Percentiles rank a stretch among this genome's conserved stretches.
Evolutionary conservation across 192 early-diverging fungal genomes (phyloP).

Genomic region (Mortierella claussenii): DNA sequence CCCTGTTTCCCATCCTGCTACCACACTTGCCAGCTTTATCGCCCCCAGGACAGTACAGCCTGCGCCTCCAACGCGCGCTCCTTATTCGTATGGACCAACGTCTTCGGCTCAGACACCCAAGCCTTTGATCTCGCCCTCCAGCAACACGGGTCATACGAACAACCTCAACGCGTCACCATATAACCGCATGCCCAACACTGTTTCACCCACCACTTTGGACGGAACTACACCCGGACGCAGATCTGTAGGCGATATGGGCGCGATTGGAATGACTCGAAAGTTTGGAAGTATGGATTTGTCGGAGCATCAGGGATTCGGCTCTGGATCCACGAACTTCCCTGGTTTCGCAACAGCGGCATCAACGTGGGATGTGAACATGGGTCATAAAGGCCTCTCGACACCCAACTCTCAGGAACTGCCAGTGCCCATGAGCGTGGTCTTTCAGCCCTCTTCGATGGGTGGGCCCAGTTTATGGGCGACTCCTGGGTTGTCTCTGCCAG

Average conservation of each 20-base stretch:
- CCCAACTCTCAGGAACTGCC: slow-evolving; percentile 24
- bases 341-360: slow-evolving; percentile 22
- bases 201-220: slow-evolving; percentile 15
- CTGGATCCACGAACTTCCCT: slow-evolving; percentile 20
- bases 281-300: slow-evolving; percentile 37
- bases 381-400: slow-evolving; percentile 2
- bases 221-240: slow-evolving; percentile 3
- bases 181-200: background rate
- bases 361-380: slow-evolving; percentile 35
- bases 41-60: slow-evolving; percentile 34
- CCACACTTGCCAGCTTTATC: slow-evolving; percentile 40
- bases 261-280: slow-evolving; percentile 15
- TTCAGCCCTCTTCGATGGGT: slow-evolving; percentile 21
- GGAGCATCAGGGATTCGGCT: slow-evolving; percentile 16
- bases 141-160: slow-evolving; percentile 6
- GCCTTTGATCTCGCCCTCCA: slow-evolving; percentile 11
- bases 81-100: slow-evolving; percentile 42
- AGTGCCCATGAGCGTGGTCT: slow-evolving; percentile 22
- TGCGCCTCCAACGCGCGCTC: slow-evolving; percentile 24
- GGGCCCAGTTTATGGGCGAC: slow-evolving; percentile 36
- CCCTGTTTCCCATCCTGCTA: slow-evolving; percentile 23
- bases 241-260: slow-evolving; percentile 10
- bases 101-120: slow-evolving; percentile 7
- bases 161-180: background rate
- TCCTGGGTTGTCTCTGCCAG: slow-evolving; percentile 25